A percentile compares a stretch with the other conserved stretches of the same genome.
These are phyloP conservation scores for Suhomyces atakaporum DNA, from an alignment of 1,139 yeast species.

Conservation along the genomic window DNA sequence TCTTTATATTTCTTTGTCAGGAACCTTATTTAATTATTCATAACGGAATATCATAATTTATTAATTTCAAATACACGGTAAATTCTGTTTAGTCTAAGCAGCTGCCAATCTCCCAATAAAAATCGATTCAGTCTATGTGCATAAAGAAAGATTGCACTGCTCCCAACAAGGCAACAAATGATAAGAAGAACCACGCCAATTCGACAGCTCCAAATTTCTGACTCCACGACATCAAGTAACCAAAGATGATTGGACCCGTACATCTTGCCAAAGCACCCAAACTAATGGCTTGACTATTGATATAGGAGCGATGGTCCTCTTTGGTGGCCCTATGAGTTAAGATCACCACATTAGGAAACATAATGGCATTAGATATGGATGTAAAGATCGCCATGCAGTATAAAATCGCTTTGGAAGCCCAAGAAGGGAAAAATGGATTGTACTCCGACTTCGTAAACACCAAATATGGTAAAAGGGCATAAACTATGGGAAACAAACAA, in stretches of 20 bases:
- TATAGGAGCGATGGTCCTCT: constrained; percentile 49
- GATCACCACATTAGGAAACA: constrained; percentile 44
- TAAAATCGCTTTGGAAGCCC: constrained; percentile 15
- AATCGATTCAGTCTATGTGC: too few species aligned
- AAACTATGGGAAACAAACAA: constrained; percentile 24
- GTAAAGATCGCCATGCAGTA: constrained; percentile 21
- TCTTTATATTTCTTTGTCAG: too few species aligned
- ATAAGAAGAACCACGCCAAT: constrained; percentile 52
- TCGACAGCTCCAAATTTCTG: constrained; percentile 39
- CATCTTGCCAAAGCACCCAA: constrained; percentile 57
- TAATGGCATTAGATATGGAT: constrained; percentile 22
- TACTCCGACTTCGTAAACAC: constrained; percentile 22
- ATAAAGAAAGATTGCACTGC: constrained; percentile 33
- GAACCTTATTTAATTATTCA: too few species aligned
- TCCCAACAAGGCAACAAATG: constrained; percentile 37
- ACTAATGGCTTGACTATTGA: constrained; percentile 52
- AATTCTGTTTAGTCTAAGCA: background rate
- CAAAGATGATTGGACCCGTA: constrained; percentile 61
- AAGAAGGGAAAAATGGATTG: constrained; percentile 16
- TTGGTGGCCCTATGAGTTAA: constrained; percentile 52
- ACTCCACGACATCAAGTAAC: constrained; percentile 48
- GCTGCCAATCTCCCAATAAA: background rate
- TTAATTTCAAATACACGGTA: background rate
- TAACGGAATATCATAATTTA: background rate
- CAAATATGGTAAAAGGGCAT: constrained; percentile 23